Evolutionary conservation across 202 grass and related monocot species (phyloP).

Genomic region (Saccharum hybrid): DNA sequence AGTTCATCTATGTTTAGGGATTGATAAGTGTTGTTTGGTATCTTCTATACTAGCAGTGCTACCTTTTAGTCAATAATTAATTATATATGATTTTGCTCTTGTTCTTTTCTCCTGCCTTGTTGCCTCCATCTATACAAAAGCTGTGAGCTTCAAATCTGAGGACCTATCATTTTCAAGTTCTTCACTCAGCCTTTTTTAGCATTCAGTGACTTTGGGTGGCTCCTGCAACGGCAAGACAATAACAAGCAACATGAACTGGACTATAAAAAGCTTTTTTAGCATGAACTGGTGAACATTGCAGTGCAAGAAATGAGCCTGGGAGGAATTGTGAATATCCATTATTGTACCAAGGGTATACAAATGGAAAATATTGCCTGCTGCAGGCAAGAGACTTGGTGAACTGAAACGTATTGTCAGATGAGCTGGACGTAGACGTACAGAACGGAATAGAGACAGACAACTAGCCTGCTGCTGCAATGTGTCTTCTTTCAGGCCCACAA

Average conservation of each 20-base stretch:
- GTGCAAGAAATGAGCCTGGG: not conserved
- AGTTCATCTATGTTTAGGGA: conserved; percentile 82
- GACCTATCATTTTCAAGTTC: conserved; percentile 31
- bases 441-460: not conserved
- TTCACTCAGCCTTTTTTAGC: not conserved
- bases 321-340: not conserved
- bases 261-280: not conserved
- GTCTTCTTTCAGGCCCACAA: not conserved
- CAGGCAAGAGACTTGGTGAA: not conserved
- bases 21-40: conserved; percentile 58
- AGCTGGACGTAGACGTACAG: not conserved
- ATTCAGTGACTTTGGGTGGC: not conserved
- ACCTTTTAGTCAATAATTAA: conserved; percentile 42
- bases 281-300: not conserved
- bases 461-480: not conserved
- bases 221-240: not conserved
- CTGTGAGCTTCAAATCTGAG: conserved; percentile 30
- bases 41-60: conserved; percentile 47
- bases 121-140: conserved; percentile 37
- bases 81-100: conserved; percentile 9
- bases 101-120: conserved; percentile 27
- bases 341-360: not conserved
- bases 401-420: not conserved
- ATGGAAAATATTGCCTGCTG: not conserved
- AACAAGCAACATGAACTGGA: not conserved